Percentiles rank a stretch among this genome's conserved stretches.
These are phyloP conservation scores for Spergularia marina DNA, from an alignment of 148 eudicot genomes.

Conservation along the genomic window DNA sequence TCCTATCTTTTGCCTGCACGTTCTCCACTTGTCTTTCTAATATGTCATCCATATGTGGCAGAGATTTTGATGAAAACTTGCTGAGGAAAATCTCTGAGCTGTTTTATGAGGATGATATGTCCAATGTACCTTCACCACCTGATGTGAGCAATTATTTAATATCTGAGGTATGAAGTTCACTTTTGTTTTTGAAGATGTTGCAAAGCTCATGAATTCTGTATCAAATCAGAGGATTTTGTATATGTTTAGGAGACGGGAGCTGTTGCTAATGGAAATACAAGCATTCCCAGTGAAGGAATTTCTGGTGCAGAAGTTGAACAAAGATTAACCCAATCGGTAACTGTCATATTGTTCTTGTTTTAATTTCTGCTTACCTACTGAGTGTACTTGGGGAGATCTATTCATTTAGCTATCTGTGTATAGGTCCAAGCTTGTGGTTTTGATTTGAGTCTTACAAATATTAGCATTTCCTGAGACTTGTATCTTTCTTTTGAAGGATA, in stretches of 20 bases:
- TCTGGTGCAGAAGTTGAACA: slow-evolving; percentile 76
- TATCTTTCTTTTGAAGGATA: slow-evolving; percentile 40
- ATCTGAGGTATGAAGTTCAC: slow-evolving; percentile 57
- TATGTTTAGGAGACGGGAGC: slow-evolving; percentile 62
- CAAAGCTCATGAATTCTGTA: neutral
- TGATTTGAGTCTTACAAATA: neutral
- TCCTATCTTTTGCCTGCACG: neutral
- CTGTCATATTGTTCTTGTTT: slow-evolving; percentile 11
- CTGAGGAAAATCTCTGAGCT: slow-evolving; percentile 56
- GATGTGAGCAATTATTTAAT: slow-evolving; percentile 91
- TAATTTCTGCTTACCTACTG: neutral
- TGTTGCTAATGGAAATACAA: slow-evolving; percentile 53
- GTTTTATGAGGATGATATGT: slow-evolving; percentile 79
- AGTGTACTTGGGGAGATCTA: neutral
- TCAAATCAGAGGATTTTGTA: slow-evolving; percentile 12
- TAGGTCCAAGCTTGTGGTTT: neutral
- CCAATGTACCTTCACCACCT: slow-evolving; percentile 64
- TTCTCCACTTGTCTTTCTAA: neutral
- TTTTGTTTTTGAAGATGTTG: slow-evolving; percentile 13
- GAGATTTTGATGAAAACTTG: slow-evolving; percentile 84
- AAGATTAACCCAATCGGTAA: slow-evolving; percentile 36
- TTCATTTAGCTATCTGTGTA: neutral
- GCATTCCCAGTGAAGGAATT: slow-evolving; percentile 65
- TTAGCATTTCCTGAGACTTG: neutral
- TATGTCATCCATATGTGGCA: slow-evolving; percentile 25